A percentile compares a stretch with the other conserved stretches of the same genome.
phyloP scores from a whole-genome alignment of 257 asterid genomes.

The Solanum ossicruentum region DNA sequence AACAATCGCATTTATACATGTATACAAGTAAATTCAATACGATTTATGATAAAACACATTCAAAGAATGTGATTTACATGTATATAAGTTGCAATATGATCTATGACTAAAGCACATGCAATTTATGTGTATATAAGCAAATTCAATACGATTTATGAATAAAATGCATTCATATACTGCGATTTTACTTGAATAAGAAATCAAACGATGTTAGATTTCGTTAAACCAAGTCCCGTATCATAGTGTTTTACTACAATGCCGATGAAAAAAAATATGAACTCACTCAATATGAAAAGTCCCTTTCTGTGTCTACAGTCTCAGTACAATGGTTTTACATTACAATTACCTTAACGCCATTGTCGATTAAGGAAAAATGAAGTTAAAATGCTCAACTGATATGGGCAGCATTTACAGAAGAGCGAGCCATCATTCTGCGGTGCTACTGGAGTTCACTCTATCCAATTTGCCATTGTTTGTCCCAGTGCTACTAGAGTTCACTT shows the following conservation, averaged over 20 bases:
- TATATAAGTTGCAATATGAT: too few relatives aligned
- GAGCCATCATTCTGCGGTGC: neutral
- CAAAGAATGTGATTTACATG: too few relatives aligned
- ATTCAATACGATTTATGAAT: too few relatives aligned
- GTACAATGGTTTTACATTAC: neutral
- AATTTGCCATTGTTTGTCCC: constrained; percentile 11
- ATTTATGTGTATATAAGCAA: too few relatives aligned
- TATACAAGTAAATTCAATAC: too few relatives aligned
- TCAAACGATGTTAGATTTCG: neutral
- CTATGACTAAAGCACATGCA: too few relatives aligned
- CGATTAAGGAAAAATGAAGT: neutral
- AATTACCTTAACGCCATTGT: neutral
- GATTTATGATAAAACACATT: too few relatives aligned
- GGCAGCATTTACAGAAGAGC: neutral
- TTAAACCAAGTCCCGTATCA: neutral
- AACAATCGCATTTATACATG: too few relatives aligned
- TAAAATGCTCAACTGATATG: neutral
- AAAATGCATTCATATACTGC: too few relatives aligned
- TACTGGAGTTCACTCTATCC: constrained; percentile 1
- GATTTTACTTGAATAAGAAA: neutral
- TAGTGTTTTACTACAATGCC: neutral
- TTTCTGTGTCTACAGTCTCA: neutral
- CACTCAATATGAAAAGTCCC: neutral
- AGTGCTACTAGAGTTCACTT: neutral
- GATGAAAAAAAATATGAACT: neutral